Percentiles rank a stretch among this genome's conserved stretches.
phyloP scores from a whole-genome alignment of 2,329 filamentous ascomycete genomes.

The Hypoxylon sp. region DNA sequence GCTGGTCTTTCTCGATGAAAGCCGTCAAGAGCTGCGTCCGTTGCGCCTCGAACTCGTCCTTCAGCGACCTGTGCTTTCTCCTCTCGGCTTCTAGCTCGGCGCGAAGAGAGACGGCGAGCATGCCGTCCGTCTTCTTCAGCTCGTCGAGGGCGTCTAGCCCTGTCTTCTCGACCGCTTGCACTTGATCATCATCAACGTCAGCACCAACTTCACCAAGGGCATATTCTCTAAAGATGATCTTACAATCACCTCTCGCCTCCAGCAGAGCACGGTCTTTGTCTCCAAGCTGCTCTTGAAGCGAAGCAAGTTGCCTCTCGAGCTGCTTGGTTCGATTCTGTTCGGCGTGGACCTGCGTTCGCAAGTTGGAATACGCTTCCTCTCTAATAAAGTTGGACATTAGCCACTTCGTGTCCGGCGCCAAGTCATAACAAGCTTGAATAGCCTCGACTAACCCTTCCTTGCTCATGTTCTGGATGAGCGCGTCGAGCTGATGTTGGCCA shows the following conservation, averaged over 20 bases:
- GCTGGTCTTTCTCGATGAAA: conserved; percentile 66
- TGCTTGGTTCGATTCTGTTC: conserved; percentile 59
- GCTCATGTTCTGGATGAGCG: conserved; percentile 59
- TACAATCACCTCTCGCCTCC: conserved; percentile 60
- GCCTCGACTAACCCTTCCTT: conserved; percentile 62
- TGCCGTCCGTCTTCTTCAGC: conserved; percentile 65
- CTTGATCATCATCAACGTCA: conserved; percentile 46
- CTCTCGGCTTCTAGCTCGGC: conserved; percentile 65
- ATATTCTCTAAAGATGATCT: conserved; percentile 45
- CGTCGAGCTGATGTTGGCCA: conserved; percentile 64
- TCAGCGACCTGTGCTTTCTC: conserved; percentile 57
- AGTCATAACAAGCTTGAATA: conserved; percentile 46
- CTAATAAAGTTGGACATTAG: conserved; percentile 59
- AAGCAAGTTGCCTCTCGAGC: conserved; percentile 55
- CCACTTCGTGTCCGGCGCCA: conserved; percentile 46
- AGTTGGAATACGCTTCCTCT: conserved; percentile 59
- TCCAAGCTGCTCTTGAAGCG: conserved; percentile 52
- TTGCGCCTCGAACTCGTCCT: conserved; percentile 62
- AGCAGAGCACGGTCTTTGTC: conserved; percentile 65
- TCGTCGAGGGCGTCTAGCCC: conserved; percentile 62
- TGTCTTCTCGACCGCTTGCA: conserved; percentile 63
- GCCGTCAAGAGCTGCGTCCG: conserved; percentile 67
- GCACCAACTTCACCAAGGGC: conserved; percentile 28
- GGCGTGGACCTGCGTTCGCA: conserved; percentile 58
- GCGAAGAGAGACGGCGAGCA: conserved; percentile 65